These are phyloP conservation scores for Calonectria henricotiae DNA, from an alignment of 2,329 filamentous ascomycete species.

Conservation along the genomic window DNA sequence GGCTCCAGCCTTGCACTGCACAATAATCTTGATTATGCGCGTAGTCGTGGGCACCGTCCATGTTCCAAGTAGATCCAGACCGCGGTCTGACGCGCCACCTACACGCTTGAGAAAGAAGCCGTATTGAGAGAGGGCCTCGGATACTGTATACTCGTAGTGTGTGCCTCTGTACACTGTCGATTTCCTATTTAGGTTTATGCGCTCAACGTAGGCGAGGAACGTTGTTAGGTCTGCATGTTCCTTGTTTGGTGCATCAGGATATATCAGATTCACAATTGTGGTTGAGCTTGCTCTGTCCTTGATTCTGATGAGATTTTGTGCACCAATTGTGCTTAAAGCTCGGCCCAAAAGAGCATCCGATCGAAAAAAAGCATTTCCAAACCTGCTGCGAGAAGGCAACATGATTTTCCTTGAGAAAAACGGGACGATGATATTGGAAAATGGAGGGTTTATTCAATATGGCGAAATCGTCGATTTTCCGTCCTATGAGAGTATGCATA, in stretches of 20 bases:
- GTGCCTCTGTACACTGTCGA: conserved; percentile 81
- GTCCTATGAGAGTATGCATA: conserved; percentile 34
- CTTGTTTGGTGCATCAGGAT: conserved; percentile 64
- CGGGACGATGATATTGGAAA: neutral
- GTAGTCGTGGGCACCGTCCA: conserved; percentile 71
- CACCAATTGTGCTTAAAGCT: neutral
- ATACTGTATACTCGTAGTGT: conserved; percentile 82
- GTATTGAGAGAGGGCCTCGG: conserved; percentile 70
- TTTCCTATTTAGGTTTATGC: conserved; percentile 68
- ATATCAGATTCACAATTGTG: conserved; percentile 51
- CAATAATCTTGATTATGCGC: conserved; percentile 64
- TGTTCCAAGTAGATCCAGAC: conserved; percentile 82
- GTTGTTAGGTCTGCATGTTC: conserved; percentile 76
- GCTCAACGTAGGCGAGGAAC: conserved; percentile 77
- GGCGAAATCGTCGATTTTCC: neutral
- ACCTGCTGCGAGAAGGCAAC: conserved; percentile 21
- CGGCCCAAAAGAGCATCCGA: neutral
- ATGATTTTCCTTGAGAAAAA: neutral
- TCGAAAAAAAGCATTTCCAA: neutral
- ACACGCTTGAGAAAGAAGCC: conserved; percentile 78
- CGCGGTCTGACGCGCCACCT: conserved; percentile 78
- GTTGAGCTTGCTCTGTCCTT: conserved; percentile 12
- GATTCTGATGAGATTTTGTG: conserved; percentile 36
- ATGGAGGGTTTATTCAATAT: neutral
- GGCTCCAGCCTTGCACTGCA: conserved; percentile 80